Conservation (phyloP, 1,284 basidiomycete genomes). For the Cryptococcus sp. region DNA sequence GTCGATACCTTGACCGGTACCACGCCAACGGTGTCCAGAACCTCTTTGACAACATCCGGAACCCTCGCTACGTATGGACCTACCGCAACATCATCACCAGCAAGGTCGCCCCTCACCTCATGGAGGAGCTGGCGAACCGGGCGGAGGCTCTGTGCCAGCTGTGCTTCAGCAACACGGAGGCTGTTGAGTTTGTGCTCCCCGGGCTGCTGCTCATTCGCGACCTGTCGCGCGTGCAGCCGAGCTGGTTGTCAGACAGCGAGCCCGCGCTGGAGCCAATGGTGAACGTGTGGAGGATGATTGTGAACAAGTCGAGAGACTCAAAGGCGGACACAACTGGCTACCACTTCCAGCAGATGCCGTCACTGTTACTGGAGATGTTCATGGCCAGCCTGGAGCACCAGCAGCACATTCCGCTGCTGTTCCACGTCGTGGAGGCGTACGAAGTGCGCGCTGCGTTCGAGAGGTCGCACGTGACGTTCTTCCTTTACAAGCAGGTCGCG, state of each 20-base stretch:
- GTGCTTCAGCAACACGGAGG: slow-evolving; percentile 58
- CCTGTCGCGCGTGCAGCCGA: slow-evolving; percentile 63
- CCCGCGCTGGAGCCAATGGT: slow-evolving; percentile 67
- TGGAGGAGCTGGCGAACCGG: slow-evolving; percentile 67
- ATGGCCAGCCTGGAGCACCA: slow-evolving; percentile 60
- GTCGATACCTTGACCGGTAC: slow-evolving; percentile 87
- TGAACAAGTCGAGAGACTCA: slow-evolving; percentile 37
- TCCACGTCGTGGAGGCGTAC: slow-evolving; percentile 82
- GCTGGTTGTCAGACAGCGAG: slow-evolving; percentile 64
- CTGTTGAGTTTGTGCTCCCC: slow-evolving; percentile 60
- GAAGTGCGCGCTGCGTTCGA: slow-evolving; percentile 79
- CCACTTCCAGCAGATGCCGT: slow-evolving; percentile 63
- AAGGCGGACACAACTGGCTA: slow-evolving; percentile 48
- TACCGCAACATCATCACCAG: slow-evolving; percentile 76
- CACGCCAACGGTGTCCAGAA: slow-evolving; percentile 78
- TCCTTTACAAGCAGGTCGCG: slow-evolving; percentile 84
- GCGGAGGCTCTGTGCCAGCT: slow-evolving; percentile 61
- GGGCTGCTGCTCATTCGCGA: slow-evolving; percentile 75
- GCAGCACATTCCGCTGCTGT: slow-evolving; percentile 79
- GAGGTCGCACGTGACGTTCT: slow-evolving; percentile 73
- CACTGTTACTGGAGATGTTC: slow-evolving; percentile 71
- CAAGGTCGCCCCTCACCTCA: slow-evolving; percentile 69
- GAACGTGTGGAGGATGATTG: slow-evolving; percentile 63
- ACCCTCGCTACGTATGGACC: slow-evolving; percentile 71
- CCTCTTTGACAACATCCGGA: slow-evolving; percentile 74